A percentile compares a stretch with the other conserved stretches of the same genome.
phyloP scores from a whole-genome alignment of 1,284 basidiomycete genomes.

The Melampsora americana region DNA sequence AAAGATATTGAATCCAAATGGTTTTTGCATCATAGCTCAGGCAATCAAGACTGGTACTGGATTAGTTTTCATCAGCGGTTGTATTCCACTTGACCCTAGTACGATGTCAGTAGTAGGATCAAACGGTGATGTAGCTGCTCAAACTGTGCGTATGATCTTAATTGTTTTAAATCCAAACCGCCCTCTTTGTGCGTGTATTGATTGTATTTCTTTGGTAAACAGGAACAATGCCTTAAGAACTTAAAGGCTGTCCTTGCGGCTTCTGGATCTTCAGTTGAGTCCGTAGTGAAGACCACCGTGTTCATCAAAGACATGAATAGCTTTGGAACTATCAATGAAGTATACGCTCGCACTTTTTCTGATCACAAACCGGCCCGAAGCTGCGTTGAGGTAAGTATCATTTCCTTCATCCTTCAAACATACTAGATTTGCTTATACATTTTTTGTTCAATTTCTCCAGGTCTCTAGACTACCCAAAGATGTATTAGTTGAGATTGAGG shows the following conservation, averaged over 20 bases:
- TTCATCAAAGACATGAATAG: conserved; percentile 92
- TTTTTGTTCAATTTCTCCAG: conserved; percentile 35
- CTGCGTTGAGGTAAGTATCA: conserved; percentile 63
- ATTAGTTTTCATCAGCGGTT: conserved; percentile 83
- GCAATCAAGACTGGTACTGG: conserved; percentile 75
- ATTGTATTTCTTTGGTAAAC: conserved; percentile 1
- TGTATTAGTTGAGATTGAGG: conserved; percentile 86
- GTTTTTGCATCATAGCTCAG: conserved; percentile 57
- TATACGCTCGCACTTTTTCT: conserved; percentile 63
- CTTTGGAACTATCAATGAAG: conserved; percentile 74
- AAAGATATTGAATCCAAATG: too few species aligned
- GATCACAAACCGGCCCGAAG: conserved; percentile 87
- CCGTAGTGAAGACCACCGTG: conserved; percentile 82
- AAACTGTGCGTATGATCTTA: conserved; percentile 60
- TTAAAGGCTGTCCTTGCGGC: conserved; percentile 78
- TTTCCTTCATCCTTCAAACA: conserved; percentile 34
- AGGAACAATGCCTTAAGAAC: conserved; percentile 78
- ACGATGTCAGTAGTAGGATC: conserved; percentile 69
- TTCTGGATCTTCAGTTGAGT: conserved; percentile 69
- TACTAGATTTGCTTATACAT: too few species aligned
- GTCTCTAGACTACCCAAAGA: conserved; percentile 72
- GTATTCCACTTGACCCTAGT: conserved; percentile 76
- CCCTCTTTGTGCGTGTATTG: conserved; percentile 6
- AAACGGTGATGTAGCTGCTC: conserved; percentile 69
- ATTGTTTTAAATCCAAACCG: neutral